A percentile compares a stretch with the other conserved stretches of the same genome.
Evolutionary conservation across 1,139 yeast genomes (phyloP).

Genomic region (Arxiozyma slooffiae): DNA sequence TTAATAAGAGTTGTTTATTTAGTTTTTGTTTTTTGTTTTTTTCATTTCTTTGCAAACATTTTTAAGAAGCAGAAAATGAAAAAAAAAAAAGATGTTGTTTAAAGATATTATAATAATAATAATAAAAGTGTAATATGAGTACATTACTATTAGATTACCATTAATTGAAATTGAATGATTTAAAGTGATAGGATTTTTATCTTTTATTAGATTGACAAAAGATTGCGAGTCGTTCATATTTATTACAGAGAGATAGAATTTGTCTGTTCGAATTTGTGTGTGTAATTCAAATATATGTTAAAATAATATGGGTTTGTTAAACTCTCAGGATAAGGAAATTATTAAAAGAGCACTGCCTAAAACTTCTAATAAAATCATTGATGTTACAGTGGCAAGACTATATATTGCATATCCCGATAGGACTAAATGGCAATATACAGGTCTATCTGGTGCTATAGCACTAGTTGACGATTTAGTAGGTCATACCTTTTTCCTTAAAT

Average conservation of each 20-base stretch:
- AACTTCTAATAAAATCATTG: conserved; percentile 75
- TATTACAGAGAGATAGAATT: not conserved
- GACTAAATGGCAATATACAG: conserved; percentile 77
- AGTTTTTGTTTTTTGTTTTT: too few species aligned
- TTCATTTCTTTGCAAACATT: not conserved
- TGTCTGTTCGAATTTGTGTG: not conserved
- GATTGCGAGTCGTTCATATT: not conserved
- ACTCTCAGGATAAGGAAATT: conserved; percentile 70
- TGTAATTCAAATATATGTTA: too few species aligned
- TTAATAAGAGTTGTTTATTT: not conserved
- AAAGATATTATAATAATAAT: too few species aligned
- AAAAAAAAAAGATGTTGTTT: not conserved
- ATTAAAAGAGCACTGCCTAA: conserved; percentile 84
- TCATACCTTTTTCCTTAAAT: conserved; percentile 79
- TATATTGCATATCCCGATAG: conserved; percentile 86
- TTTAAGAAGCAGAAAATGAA: too few species aligned
- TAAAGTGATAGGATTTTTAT: not conserved
- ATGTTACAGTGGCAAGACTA: conserved; percentile 81
- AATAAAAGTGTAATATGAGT: not conserved
- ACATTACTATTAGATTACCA: too few species aligned
- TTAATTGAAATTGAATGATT: too few species aligned
- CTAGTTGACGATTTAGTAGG: conserved; percentile 90
- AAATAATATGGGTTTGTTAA: conserved; percentile 46
- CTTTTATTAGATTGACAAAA: not conserved
- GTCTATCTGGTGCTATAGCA: conserved; percentile 76